Conservation (phyloP, 805 yeast species). For the Jamesozyma lodderae region DNA sequence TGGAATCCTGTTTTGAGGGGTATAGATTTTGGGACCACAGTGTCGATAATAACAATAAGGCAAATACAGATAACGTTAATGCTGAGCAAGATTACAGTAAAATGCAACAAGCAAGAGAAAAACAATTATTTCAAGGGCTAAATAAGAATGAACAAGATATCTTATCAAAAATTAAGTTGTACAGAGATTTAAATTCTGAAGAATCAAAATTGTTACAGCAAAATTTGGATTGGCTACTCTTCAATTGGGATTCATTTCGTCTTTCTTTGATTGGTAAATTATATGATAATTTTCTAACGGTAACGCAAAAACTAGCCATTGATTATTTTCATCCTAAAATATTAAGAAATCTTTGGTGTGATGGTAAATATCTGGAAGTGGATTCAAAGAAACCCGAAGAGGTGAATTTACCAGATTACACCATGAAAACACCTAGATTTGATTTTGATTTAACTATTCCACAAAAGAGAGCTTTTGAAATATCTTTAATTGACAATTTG, state of each 20-base stretch:
- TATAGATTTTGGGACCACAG: constrained; percentile 36
- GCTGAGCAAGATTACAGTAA: constrained; percentile 16
- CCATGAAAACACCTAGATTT: constrained; percentile 17
- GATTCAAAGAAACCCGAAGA: constrained; percentile 17
- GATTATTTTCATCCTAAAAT: constrained; percentile 51
- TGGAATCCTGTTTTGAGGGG: constrained; percentile 35
- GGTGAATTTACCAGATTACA: constrained; percentile 13
- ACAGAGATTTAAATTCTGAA: constrained; percentile 32
- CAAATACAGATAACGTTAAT: constrained; percentile 1
- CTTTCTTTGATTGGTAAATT: constrained; percentile 43
- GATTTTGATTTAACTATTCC: constrained; percentile 29
- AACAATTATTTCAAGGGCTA: constrained; percentile 24
- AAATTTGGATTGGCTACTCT: constrained; percentile 35
- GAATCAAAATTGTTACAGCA: constrained; percentile 34
- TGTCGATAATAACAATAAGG: constrained; percentile 13
- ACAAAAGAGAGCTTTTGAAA: constrained; percentile 31
- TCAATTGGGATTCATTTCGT: constrained; percentile 35
- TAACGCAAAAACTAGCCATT: constrained; percentile 44
- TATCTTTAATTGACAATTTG: constrained; percentile 37
- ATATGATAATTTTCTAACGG: constrained; percentile 43
- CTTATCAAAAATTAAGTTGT: constrained; percentile 28
- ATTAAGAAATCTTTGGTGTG: constrained; percentile 44
- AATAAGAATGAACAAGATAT: constrained; percentile 19
- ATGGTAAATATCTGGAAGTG: constrained; percentile 28
- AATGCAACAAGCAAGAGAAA: constrained; percentile 24